Base-by-base conservation (phyloP, 495 filamentous ascomycete genomes). In the Xylaria curta region DNA sequence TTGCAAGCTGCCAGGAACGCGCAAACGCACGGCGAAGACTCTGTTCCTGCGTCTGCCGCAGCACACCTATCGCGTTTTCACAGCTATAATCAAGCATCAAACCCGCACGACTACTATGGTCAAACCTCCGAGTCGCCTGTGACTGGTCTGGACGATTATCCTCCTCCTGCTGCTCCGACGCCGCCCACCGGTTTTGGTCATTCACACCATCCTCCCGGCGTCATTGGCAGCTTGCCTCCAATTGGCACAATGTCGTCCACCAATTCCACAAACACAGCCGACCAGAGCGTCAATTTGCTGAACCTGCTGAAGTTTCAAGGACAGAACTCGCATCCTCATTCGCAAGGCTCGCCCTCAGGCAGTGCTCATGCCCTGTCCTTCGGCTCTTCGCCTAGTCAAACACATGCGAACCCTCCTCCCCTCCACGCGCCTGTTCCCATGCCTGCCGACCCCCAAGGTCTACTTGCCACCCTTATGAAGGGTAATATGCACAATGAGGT, bases 271-370 rank as follows among this genome's bases (percentile, higher is more conserved):
- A 76, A 82, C 75, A 85, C 88, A 66, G 81, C 87, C 65, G 85
- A 93, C 40, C 78, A 89, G 84, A 83, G 90, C 85, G 65, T 89
- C 81, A 93, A 91, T 76, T 82, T 99, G 73, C 85, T 99, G 77
- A 96, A 91, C 76, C 87, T 99, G 51, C 87, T 99, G 62, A 94
- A 94, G 82, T 97, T 94, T 82, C 77, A 78, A 59, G 62, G 53
- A 2, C 53, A 47, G 19, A 70, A 38, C 17, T 62, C 66, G n/a
- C 84, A 88, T 26, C 74, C 83, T 26, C 75, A 80, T 70, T 72
- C 63, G 19, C 75, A 78, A 19, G 60, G 53, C 46, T 75, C 73
- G 24, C 71, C 66, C 61, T 38, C 68, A 4, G 31, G 70, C n/a
- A 76, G 73, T 13, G 60, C 60, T 24, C 75, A 68, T 51, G 69